Evolutionary conservation across 768 basidiomycete genomes (phyloP), one percentile per base, ranked within the genome.

Genomic region (Mycena alexandri): DNA sequence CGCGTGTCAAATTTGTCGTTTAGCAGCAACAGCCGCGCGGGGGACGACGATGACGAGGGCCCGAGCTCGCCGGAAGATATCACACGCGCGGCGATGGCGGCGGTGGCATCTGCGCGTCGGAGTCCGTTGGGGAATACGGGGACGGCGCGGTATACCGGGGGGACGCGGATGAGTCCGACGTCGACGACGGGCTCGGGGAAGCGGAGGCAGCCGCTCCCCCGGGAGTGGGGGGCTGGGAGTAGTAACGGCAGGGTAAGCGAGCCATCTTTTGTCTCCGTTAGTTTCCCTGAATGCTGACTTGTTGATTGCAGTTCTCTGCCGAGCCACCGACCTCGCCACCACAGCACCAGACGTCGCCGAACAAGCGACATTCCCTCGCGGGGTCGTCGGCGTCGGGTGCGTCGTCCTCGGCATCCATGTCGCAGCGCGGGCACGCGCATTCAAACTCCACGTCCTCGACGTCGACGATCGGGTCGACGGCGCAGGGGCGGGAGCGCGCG

Each of bases 61-160:
- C 34, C 71, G 42, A 58, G 51, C 36, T 62, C 75, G 21, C 75
- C 77, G 17, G 76, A 75, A 34, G 82, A 87, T 71, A 79, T 90
- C 36, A 84, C 85, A 2, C 82, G 84, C 29, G 84, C 88, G 60
- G 90, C 90, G 51, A 75, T 92, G 68, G 88, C 86, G 48, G 86
- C 89, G 38, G 86, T 90, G 46, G 86, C 88, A 6, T 85, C 85
- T 4, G 84, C 87, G 29, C 79, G 89, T 65, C 79, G 83, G 61
- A 88, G 86, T 69, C 86, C 86, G 38, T 12, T 80, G 79, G 61
- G 78, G 71, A 34, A 55, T 13, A 69, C 75, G 46, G 50, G 72
- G 13, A 71, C 70, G 25, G 66, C 66, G 48, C 53, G 68, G 4
- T 65, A 61, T 36, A 63, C 67, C 7, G 52, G 57, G 16, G 42